phyloP scores from a whole-genome alignment of 768 basidiomycete species.

The Lactifluus pinguis region DNA sequence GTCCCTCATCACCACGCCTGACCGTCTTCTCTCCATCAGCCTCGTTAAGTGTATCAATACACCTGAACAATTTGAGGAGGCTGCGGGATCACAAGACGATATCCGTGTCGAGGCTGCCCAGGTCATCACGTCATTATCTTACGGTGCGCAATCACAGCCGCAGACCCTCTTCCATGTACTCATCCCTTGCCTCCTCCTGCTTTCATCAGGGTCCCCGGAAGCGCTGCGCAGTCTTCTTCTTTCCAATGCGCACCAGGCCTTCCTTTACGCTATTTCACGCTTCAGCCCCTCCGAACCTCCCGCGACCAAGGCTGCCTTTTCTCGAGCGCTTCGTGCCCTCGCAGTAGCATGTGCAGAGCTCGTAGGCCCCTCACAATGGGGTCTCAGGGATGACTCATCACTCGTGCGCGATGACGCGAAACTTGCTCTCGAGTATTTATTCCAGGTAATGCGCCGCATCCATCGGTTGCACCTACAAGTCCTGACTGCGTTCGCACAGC shows the following conservation, averaged over 20 bases:
- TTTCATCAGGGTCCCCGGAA: too few relatives aligned
- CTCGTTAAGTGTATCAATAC: constrained; percentile 54
- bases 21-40: constrained; percentile 27
- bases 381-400: constrained; percentile 39
- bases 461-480: background rate
- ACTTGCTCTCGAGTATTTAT: constrained; percentile 48
- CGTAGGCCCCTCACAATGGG: constrained; percentile 63
- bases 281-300: constrained; percentile 32
- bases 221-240: constrained; percentile 26
- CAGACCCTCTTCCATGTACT: background rate
- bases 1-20: background rate
- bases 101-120: constrained; percentile 67
- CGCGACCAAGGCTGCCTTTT: constrained; percentile 45
- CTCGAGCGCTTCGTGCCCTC: constrained; percentile 54
- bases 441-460: constrained; percentile 37
- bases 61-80: constrained; percentile 26
- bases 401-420: constrained; percentile 42
- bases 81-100: constrained; percentile 35
- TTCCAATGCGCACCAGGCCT: constrained; percentile 47
- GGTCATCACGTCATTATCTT: constrained; percentile 62
- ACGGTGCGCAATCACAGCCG: constrained; percentile 34
- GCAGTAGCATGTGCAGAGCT: constrained; percentile 54
- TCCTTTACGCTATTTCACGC: constrained; percentile 52
- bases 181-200: background rate
- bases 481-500: constrained; percentile 27